Evolutionary conservation across 805 yeast species (phyloP), one percentile per base, ranked within the genome.

Genomic region (Scheffersomyces coipomensis): DNA sequence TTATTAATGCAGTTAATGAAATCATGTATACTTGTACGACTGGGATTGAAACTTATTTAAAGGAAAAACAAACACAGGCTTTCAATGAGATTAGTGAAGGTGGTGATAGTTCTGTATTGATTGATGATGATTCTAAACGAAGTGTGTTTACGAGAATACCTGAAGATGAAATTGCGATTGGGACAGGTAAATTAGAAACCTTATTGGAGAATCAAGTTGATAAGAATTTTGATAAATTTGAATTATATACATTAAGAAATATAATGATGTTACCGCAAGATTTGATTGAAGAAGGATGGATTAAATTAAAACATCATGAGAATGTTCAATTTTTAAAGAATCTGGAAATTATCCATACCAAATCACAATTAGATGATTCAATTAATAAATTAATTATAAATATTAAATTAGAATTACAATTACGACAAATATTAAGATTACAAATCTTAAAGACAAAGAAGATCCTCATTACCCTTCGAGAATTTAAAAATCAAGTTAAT

Each of bases 1-100:
- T 90, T 10, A 87, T 89, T 49, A 88, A 89, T 59, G 86, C 88
- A 1, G 93, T 88, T 18, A 89, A 89, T 53, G 88, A 81, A 37
- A 78, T 88, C 19, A 76, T 88, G 81, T 85, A 85, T 62, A 81
- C 83, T 49, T 85, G 96, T 53, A 82, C 90, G 0, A 78, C 76
- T 34, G 95, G 88, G 1, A 75, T 90, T 63, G 95, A 87, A 56
- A 72, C 72, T 22, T 83, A 82, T 47, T 62, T 90, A 19, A 50
- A 46, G 9, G 66, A 68, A 29, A 52, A 71, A 29, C 49, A 49
- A 22, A 41, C 32, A 9, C 59, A 46, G 27, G 29, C 29, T 9
- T n/a, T 29, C 17, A 24, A 38, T 35, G 2, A 34, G 31, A 24
- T 35, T 40, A 12, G 39, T 38, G 4, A 48, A 40, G 12, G 47